These are phyloP conservation scores for Aspergillus leporis DNA, from an alignment of 495 filamentous ascomycete genomes.

Conservation along the genomic window DNA sequence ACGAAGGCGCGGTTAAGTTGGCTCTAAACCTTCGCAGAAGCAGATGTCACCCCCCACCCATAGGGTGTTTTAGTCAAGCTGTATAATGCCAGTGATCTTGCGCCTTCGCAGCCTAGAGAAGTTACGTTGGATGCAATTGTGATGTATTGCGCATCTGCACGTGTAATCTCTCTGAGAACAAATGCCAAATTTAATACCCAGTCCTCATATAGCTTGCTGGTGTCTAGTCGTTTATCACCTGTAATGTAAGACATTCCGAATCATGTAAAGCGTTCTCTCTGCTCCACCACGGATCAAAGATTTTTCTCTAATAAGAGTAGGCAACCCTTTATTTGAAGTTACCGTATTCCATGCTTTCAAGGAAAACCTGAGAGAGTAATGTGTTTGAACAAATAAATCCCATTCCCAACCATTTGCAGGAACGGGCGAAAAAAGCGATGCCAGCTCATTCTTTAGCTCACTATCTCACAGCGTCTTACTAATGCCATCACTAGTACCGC, in stretches of 20 bases:
- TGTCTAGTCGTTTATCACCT: not conserved
- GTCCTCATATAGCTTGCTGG: not conserved
- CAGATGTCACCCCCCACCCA: not conserved
- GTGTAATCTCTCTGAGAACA: not conserved
- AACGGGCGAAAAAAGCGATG: not conserved
- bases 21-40: constrained; percentile 14
- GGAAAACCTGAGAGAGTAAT: not conserved
- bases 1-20: constrained; percentile 20
- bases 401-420: not conserved
- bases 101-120: not conserved
- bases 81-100: not conserved
- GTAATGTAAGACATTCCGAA: not conserved
- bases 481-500: constrained; percentile 12
- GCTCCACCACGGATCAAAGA: not conserved
- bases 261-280: not conserved
- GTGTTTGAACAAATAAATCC: not conserved
- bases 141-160: not conserved
- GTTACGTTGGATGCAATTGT: not conserved
- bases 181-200: not conserved
- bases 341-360: not conserved
- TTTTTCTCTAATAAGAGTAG: not conserved
- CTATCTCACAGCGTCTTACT: not conserved
- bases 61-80: not conserved
- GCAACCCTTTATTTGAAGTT: not conserved
- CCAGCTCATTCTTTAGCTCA: no score